Evolutionary conservation across 495 filamentous ascomycete species (phyloP), one percentile per base, ranked within the genome.

Genomic region (Hyaloscypha variabilis): DNA sequence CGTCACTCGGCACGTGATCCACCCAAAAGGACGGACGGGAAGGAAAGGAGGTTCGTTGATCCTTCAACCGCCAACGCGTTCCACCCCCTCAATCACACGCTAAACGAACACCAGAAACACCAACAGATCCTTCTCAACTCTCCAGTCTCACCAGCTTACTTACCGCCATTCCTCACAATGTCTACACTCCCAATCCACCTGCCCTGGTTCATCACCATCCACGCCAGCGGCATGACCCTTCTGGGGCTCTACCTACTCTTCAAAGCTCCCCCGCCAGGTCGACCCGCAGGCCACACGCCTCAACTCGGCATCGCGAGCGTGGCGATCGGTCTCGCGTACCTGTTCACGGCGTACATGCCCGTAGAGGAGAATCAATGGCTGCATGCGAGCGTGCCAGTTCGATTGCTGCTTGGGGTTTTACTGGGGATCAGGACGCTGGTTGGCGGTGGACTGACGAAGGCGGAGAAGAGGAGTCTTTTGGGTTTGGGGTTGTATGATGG

Each of bases 291-390:
- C 21, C 31, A 49, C 21, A 56, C 53, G 3, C 19, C 51, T 6
- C 26, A 21, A 19, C 42, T 59, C 17, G 63, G 54, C 8, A 53
- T 65, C 31, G 55, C 63, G 46, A 65, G 29, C n/a, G 4, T 39
- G 19, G 63, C 63, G 1, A 29, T 65, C 2, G 55, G 55, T 19
- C n/a, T 65, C 13, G 34, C 54, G 2, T 65, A 65, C 36, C 56
- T 65, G 26, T 65, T 49, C 23, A 59, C 56, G 2, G 14, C 54
- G 13, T 59, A 58, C 28, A 65, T 65, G 63, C 63, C 63, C 0
- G 54, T 65, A 10, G 63, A 58, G 30, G 36, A 65, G 28, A 65
- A 65, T 23, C 63, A 65, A 50, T 65, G 58, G 28, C 28, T 65
- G 11, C 28, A 65, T 26, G 63, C 63, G 19, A 60, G 13, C 14